Evolutionary conservation across 768 basidiomycete species (phyloP).

Genomic region (Leccinum truebloodii): DNA sequence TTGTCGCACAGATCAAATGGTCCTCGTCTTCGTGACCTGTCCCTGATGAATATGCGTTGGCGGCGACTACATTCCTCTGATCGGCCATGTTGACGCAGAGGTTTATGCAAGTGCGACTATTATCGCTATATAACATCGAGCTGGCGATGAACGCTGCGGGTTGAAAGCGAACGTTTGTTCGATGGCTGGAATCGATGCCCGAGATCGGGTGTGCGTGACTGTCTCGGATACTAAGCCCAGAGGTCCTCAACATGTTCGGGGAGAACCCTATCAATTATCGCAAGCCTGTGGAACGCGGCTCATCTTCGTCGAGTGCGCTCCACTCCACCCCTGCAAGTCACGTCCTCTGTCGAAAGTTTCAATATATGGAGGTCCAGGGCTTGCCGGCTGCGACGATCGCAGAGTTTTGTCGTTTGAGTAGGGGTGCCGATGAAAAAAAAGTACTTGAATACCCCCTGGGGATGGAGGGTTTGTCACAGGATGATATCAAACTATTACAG

Average conservation of each 20-base stretch:
- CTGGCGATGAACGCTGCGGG: constrained; percentile 29
- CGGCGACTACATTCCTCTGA: constrained; percentile 51
- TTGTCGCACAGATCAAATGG: constrained; percentile 52
- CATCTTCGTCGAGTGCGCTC: constrained; percentile 3
- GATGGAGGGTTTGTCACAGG: constrained; percentile 17
- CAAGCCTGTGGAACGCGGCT: constrained; percentile 5
- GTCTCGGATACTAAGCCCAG: constrained; percentile 38
- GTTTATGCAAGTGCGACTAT: constrained; percentile 53
- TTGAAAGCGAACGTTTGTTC: constrained; percentile 38
- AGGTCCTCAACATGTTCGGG: constrained; percentile 51
- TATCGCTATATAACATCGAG: constrained; percentile 54
- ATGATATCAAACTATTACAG: constrained; percentile 26
- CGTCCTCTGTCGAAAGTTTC: constrained; percentile 46
- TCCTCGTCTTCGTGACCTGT: constrained; percentile 57
- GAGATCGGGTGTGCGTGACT: constrained; percentile 50
- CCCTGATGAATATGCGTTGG: constrained; percentile 53
- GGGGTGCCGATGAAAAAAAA: constrained; percentile 50
- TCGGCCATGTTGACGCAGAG: constrained; percentile 44
- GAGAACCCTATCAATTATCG: constrained; percentile 36
- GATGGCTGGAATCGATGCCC: constrained; percentile 62
- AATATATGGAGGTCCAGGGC: constrained; percentile 48
- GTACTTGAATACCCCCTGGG: constrained; percentile 45
- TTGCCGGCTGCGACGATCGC: constrained; percentile 35
- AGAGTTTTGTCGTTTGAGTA: constrained; percentile 37
- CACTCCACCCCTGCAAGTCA: constrained; percentile 6